A percentile compares a stretch with the other conserved stretches of the same genome.
Conservation (phyloP, 2,329 filamentous ascomycete species). For the Pseudocercospora fijiensis region DNA sequence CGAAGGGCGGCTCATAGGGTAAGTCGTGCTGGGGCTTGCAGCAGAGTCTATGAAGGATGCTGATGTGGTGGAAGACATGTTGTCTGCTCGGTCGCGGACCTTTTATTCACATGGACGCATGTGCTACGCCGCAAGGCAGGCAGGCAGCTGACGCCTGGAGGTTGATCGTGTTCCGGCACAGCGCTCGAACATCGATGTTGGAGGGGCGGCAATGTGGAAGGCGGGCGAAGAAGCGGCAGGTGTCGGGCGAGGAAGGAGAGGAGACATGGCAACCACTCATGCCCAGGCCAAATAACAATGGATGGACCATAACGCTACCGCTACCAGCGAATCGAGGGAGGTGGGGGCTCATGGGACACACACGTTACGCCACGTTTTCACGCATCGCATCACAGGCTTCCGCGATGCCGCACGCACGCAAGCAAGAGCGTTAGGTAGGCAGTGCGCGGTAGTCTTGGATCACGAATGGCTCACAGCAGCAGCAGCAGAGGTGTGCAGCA, state of each 20-base stretch:
- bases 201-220: slow-evolving; percentile 5
- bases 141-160: slow-evolving; percentile 10
- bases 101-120: slow-evolving; percentile 9
- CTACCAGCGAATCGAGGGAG: slow-evolving; percentile 14
- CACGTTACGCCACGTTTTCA: slow-evolving; percentile 11
- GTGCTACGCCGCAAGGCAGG: slow-evolving; percentile 18
- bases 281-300: slow-evolving; percentile 20
- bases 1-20: slow-evolving; percentile 20
- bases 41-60: slow-evolving; percentile 14
- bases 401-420: slow-evolving; percentile 16
- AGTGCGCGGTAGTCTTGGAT: slow-evolving; percentile 18
- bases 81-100: slow-evolving; percentile 3
- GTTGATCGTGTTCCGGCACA: slow-evolving; percentile 15
- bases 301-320: slow-evolving; percentile 18
- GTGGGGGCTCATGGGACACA: slow-evolving; percentile 9
- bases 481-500: neutral
- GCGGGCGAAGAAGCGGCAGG: slow-evolving; percentile 26
- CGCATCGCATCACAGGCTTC: neutral
- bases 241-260: slow-evolving; percentile 14
- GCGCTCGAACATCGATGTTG: slow-evolving; percentile 9
- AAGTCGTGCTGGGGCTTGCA: slow-evolving; percentile 9
- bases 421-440: slow-evolving; percentile 16
- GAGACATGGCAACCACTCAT: slow-evolving; percentile 20
- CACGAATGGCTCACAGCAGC: slow-evolving; percentile 13
- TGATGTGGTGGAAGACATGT: slow-evolving; percentile 17